Base-by-base conservation (phyloP, 257 asterid genomes). In the Knoxia roxburghii region DNA sequence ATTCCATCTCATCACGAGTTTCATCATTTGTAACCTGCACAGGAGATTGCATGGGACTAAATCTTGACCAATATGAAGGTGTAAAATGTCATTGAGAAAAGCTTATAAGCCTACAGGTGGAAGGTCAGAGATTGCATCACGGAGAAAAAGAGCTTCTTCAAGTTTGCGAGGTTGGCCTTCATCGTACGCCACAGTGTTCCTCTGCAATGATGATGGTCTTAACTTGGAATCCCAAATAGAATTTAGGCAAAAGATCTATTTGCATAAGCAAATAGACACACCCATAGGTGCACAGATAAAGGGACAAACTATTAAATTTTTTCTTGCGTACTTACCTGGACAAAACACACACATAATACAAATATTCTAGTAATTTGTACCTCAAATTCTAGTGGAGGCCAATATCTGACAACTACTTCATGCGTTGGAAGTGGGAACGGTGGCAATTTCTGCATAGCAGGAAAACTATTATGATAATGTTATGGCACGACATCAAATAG, bases 341-440 rank as follows among this genome's bases (percentile, higher is more conserved):
- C 40, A 56, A 9, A 33, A 33, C 64, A 59, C 14, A 43, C 24
- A 41, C 20, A 60, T 60, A 60, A 58, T 33, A 59, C 23, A 60
- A 24, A n/a, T 9, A 50, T 40, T 26, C 21, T 27, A 56, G 66
- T 12, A 10, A 57, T 48, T 40, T 51, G 54, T 75, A 81, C 85
- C 89, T 83, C 96, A 67, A 91, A 91, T 64, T 87, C 96, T 8
- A 73, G 61, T 12, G 98, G 94, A 40, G 96, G 93, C 95, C 97
- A 86, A 72, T 89, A 77, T 61, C 51, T 86, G 48, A 86, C 85
- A 26, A 92, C 84, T 15, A 89, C 96, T 9, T 92, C 98, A 37
- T 92, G 96, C 1, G 95, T 83, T n/a, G 98, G 98, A 58, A 92
- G 96, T 0, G 98, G 97, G 83, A 92, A 92, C 37, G 80, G 93